phyloP scores from a whole-genome alignment of 352 stramenopile species.

The Phytophthora tentaculata region DNA sequence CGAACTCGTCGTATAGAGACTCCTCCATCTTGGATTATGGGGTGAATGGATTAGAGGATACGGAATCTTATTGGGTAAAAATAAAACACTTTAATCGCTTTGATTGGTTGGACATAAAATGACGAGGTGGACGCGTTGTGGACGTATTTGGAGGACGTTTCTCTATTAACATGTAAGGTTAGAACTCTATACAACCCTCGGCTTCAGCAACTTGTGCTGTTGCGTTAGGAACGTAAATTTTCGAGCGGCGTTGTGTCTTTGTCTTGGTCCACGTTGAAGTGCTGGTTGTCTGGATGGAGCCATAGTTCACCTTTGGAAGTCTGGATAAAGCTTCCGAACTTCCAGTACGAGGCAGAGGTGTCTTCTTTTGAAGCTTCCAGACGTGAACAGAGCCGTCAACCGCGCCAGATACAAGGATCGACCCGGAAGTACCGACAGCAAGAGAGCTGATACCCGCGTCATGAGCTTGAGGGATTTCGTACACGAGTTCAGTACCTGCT shows the following conservation, averaged over 20 bases:
- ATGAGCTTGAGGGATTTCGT: conserved; percentile 66
- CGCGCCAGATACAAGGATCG: conserved; percentile 60
- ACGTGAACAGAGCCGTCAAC: conserved; percentile 68
- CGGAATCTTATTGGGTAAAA: conserved; percentile 15
- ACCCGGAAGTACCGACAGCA: conserved; percentile 57
- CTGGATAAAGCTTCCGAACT: background rate
- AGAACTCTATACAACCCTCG: conserved; percentile 45
- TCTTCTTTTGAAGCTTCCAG: conserved; percentile 52
- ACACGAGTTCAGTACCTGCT: conserved; percentile 54
- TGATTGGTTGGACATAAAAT: conserved; percentile 23
- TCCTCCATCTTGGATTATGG: conserved; percentile 85
- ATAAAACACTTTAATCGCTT: background rate
- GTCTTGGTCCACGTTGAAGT: conserved; percentile 9
- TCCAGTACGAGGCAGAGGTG: background rate
- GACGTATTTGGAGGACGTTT: conserved; percentile 12
- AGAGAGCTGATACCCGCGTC: conserved; percentile 70
- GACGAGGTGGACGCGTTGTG: background rate
- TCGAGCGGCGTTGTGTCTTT: background rate
- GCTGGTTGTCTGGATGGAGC: conserved; percentile 31
- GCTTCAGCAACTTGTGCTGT: conserved; percentile 38
- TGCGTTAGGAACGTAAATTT: conserved; percentile 18
- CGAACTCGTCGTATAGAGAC: conserved; percentile 99
- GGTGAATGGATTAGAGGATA: conserved; percentile 24
- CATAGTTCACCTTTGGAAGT: conserved; percentile 8
- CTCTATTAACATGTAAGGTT: conserved; percentile 4